These are phyloP conservation scores for Talaromyces liani DNA, from an alignment of 495 filamentous ascomycete genomes.

Conservation along the genomic window DNA sequence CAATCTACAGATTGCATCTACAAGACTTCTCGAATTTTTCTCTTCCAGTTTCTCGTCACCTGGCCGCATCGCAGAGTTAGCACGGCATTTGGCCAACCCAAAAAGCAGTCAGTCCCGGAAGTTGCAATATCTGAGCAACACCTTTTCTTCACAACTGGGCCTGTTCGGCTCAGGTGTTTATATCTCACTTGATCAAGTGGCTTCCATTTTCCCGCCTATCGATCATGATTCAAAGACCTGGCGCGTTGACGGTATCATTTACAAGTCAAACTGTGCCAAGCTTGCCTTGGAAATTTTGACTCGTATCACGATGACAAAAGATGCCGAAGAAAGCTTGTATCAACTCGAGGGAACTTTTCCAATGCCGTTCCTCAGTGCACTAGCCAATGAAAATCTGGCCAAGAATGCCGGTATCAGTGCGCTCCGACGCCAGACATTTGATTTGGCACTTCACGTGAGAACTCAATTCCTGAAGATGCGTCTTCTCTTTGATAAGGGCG, in stretches of 20 bases:
- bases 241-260: conserved; percentile 20
- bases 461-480: conserved; percentile 29
- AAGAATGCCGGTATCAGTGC: conserved; percentile 19
- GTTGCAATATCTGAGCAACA: conserved; percentile 7
- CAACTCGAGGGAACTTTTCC: conserved; percentile 27
- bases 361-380: conserved; percentile 21
- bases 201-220: conserved; percentile 15
- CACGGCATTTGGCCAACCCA: conserved; percentile 18
- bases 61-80: conserved; percentile 17
- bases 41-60: conserved; percentile 17
- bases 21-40: conserved; percentile 21
- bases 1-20: conserved; percentile 23
- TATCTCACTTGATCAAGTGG: conserved; percentile 19
- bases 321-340: conserved; percentile 18
- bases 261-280: conserved; percentile 33
- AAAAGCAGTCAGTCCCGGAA: conserved; percentile 21
- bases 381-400: conserved; percentile 9
- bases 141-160: conserved; percentile 14
- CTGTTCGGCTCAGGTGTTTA: conserved; percentile 20
- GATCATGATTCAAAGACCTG: conserved; percentile 13
- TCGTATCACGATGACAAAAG: conserved; percentile 11
- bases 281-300: conserved; percentile 27
- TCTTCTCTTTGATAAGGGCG: conserved; percentile 21
- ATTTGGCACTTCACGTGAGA: conserved; percentile 33
- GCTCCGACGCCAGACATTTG: conserved; percentile 22